Conservation (phyloP, 495 filamentous ascomycete species). For the Daldinia concentrica region DNA sequence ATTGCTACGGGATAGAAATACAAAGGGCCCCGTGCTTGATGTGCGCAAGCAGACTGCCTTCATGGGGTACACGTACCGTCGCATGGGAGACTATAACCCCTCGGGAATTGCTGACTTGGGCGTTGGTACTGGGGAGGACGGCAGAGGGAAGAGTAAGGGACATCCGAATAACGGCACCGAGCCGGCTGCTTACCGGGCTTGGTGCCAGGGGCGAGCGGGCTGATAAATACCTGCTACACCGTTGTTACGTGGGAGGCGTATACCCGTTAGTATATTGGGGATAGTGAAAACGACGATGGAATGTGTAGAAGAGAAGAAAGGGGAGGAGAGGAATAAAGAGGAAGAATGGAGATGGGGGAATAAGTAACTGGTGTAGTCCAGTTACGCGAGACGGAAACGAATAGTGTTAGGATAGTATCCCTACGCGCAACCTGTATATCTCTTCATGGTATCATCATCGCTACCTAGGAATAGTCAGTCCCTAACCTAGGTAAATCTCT, state of each 20-base stretch:
- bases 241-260: not conserved
- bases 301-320: not conserved
- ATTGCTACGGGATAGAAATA: constrained; percentile 74
- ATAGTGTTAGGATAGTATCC: constrained; percentile 27
- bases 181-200: constrained; percentile 35
- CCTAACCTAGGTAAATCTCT: constrained; percentile 4
- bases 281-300: not conserved
- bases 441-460: constrained; percentile 31
- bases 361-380: constrained; percentile 15
- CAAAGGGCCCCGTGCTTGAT: constrained; percentile 72
- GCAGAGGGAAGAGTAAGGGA: constrained; percentile 20
- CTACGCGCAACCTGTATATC: constrained; percentile 24
- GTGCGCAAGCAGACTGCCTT: constrained; percentile 84
- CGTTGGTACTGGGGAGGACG: constrained; percentile 3
- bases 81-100: constrained; percentile 42
- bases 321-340: not conserved
- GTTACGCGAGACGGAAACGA: constrained; percentile 5
- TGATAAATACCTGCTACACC: not conserved
- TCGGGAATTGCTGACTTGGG: not conserved
- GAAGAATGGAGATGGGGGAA: not conserved
- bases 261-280: not conserved
- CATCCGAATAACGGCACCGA: constrained; percentile 18
- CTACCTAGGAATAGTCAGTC: not conserved
- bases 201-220: constrained; percentile 25
- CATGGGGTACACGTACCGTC: constrained; percentile 86